Percentiles rank a stretch among this genome's conserved stretches.
phyloP scores from a whole-genome alignment of 108 stramenopile species.

The Cyclotella cryptica region DNA sequence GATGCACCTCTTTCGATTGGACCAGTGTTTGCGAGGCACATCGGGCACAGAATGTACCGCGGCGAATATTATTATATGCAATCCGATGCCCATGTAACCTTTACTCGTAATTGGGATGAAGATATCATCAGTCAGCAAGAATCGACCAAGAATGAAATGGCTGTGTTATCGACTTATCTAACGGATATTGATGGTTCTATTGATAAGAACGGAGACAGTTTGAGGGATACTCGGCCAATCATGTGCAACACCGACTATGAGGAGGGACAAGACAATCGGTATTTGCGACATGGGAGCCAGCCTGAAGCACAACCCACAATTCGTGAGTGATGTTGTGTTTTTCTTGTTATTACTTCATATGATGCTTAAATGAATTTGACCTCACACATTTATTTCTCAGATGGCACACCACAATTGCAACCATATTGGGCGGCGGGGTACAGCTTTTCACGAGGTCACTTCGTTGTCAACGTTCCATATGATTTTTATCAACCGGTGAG shows the following conservation, averaged over 20 bases:
- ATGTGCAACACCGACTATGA: slow-evolving; percentile 94
- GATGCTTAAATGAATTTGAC: background rate
- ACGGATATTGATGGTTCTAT: slow-evolving; percentile 85
- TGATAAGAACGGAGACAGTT: slow-evolving; percentile 66
- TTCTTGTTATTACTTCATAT: background rate
- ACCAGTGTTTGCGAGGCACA: slow-evolving; percentile 87
- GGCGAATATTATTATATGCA: slow-evolving; percentile 97
- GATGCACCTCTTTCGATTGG: slow-evolving; percentile 85
- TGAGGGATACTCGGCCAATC: slow-evolving; percentile 82
- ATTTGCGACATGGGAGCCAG: slow-evolving; percentile 88
- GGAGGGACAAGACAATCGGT: slow-evolving; percentile 75
- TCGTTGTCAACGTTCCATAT: slow-evolving; percentile 88
- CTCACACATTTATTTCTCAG: background rate
- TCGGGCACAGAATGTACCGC: slow-evolving; percentile 87
- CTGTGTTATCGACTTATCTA: slow-evolving; percentile 90
- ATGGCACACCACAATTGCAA: slow-evolving; percentile 76
- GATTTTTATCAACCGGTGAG: slow-evolving; percentile 67
- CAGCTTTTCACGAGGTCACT: slow-evolving; percentile 87
- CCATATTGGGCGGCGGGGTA: slow-evolving; percentile 95
- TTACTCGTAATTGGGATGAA: slow-evolving; percentile 89
- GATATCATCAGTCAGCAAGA: slow-evolving; percentile 88
- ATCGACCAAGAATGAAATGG: slow-evolving; percentile 88
- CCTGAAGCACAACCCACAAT: slow-evolving; percentile 79
- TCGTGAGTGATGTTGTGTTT: background rate
- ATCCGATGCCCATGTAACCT: slow-evolving; percentile 95